Percentiles rank a stretch among this genome's conserved stretches.
Evolutionary conservation across 75 land plant genomes (phyloP).

Genomic region (Picea glauca): DNA sequence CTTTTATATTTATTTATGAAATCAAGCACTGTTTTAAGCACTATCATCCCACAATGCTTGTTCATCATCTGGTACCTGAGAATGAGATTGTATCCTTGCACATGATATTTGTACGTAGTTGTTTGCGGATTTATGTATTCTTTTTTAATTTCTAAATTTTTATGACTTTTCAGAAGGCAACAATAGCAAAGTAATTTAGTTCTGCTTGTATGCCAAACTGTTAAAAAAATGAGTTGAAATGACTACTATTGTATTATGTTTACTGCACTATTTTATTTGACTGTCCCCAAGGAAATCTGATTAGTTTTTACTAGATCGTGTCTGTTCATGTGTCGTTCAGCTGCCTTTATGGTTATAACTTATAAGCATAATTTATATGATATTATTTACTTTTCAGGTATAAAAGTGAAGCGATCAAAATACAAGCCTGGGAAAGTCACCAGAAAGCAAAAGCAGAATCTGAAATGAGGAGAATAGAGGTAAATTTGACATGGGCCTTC

Average conservation of each 20-base stretch:
- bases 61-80: not conserved
- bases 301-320: not conserved
- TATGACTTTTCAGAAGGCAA: not conserved
- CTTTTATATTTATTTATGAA: not conserved
- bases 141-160: not conserved
- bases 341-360: not conserved
- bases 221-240: not conserved
- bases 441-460: constrained; percentile 85
- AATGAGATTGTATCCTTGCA: not conserved
- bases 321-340: not conserved
- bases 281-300: not conserved
- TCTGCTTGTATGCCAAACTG: not conserved
- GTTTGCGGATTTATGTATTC: not conserved
- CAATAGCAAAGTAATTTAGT: not conserved
- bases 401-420: constrained; percentile 82
- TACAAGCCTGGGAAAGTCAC: constrained; percentile 85
- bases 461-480: constrained; percentile 80
- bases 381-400: constrained; percentile 45
- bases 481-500: constrained; percentile 12
- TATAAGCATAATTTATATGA: not conserved
- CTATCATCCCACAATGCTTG: not conserved
- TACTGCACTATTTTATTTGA: not conserved
- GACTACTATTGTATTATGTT: too few species aligned
- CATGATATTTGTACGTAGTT: not conserved
- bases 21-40: not conserved